Base-by-base conservation (phyloP, 768 basidiomycete species). In the Hortiboletus flavorubellus region DNA sequence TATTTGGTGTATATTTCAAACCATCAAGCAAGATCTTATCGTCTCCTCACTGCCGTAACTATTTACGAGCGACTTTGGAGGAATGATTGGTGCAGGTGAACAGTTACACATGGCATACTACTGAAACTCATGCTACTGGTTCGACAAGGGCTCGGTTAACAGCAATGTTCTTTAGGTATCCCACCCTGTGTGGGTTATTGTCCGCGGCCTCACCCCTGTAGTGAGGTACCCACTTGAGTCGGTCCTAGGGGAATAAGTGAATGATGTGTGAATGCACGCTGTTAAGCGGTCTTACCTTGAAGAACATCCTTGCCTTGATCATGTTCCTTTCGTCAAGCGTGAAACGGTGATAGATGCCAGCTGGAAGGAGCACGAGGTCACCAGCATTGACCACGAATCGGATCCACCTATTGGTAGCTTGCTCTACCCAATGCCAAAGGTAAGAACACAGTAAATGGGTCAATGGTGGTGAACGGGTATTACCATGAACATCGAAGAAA, bases 281-380 rank as follows among this genome's bases (percentile, higher is more conserved):
- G 37, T 33, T 14, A 15, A 42, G 30, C 37, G 23, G n/a, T 56
- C 71, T 33, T 53, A 84, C 91, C 81, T 93, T 83, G 83, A 95
- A 97, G 51, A 96, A 75, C 5, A 93, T 80, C 69, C 93, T 75
- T 1, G 87, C 87, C 61, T 85, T 82, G 72, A 93, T 85, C 35
- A 75, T 74, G 70, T 96, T 82, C 44, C 66, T 72, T 58, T 83
- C 79, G 66, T 95, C 93, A 15, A 96, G 82, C 0, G 91, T 95
- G 75, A 97, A 98, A 39, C 93, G 87, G 73, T 97, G 94, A 69
- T 94, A 96, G 63, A 94, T 93, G 0, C 92, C 93, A 16, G 91
- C 83, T 1, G 94, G 95, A 37, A 97, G 70, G 52, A 97, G 85
- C 51, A 97, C 73, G 49, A 97, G 79, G 65, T 96, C 94, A 2